Evolutionary conservation across 2,329 filamentous ascomycete genomes (phyloP).

Genomic region (Fusarium pseudoanthophilum): DNA sequence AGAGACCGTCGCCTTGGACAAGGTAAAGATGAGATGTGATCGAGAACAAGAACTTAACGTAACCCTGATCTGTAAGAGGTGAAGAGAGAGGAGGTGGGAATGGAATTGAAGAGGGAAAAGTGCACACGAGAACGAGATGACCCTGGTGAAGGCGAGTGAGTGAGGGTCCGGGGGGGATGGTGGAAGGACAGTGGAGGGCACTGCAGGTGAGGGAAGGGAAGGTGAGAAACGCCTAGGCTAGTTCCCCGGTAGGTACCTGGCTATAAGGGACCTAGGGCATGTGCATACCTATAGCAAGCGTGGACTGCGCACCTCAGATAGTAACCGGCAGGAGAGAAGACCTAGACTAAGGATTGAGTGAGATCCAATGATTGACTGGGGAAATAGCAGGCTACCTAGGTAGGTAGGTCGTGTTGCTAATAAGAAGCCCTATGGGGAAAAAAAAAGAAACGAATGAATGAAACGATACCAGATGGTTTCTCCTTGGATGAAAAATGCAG

Average conservation of each 20-base stretch:
- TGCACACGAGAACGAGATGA: slow-evolving; percentile 29
- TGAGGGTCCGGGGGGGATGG: background rate
- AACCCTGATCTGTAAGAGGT: slow-evolving; percentile 10
- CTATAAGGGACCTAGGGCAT: background rate
- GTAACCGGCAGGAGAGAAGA: background rate
- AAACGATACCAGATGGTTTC: background rate
- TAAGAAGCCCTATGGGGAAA: background rate
- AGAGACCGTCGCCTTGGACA: background rate
- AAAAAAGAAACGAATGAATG: background rate
- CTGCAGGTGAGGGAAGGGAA: slow-evolving; percentile 20
- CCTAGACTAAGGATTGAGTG: background rate
- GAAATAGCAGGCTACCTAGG: background rate
- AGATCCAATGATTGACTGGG: background rate
- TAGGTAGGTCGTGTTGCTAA: background rate
- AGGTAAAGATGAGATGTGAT: slow-evolving; percentile 1
- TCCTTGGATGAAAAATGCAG: background rate
- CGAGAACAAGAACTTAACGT: slow-evolving; percentile 5
- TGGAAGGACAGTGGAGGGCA: background rate
- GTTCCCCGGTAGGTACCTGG: background rate
- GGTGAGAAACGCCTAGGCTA: slow-evolving; percentile 8
- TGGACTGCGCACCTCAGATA: background rate
- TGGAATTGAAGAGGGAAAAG: slow-evolving; percentile 34
- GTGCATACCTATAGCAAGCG: background rate
- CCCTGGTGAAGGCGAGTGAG: slow-evolving; percentile 17
- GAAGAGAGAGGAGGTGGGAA: slow-evolving; percentile 19